Evolutionary conservation across 2,329 filamentous ascomycete species (phyloP), one percentile per base, ranked within the genome.

Genomic region (Trichoderma oligosporum): DNA sequence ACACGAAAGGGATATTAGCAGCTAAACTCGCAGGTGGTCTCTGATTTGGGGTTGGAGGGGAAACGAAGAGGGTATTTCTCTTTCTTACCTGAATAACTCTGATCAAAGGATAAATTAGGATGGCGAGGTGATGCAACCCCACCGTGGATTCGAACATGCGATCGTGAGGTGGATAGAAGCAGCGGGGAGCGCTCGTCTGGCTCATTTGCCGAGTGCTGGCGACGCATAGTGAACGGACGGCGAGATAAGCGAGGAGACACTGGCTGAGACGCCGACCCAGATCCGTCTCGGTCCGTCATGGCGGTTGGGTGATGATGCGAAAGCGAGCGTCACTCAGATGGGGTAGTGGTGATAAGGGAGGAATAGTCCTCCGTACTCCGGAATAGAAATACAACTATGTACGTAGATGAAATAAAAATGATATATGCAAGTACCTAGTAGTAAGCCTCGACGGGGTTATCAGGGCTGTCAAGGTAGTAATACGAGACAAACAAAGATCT

Each of bases 171-270:
- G 9, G 67, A 67, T 6, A 68, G 67, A 3, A 80, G 65, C 8
- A 80, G 67, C 4, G 78, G 71, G 12, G 77, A 77, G 24, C 70
- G 72, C 62, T 80, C 78, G 58, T 79, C 76, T 0, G 72, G 62
- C 18, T 71, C 71, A 24, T 60, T 60, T 20, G 62, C 60, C 7
- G 71, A 70, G 41, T 64, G 62, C 24, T 66, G 62, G 18, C 68
- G 66, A 20, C 60, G 64, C n/a, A 66, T 42, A 33, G 63, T 53
- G 45, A 57, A 57, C 7, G 66, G 66, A 20, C 70, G 67, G 42
- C 71, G 70, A 31, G 59, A 59, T 9, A 67, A 61, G n/a, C 62
- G 63, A 18, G 72, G 73, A 4, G 71, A 74, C 8, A 67, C 61
- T 41, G 71, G 70, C 59, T 68, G 68, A 14, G 70, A 72, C 49